phyloP scores from a whole-genome alignment of 495 filamentous ascomycete genomes.

The Podospora fimiseda region DNA sequence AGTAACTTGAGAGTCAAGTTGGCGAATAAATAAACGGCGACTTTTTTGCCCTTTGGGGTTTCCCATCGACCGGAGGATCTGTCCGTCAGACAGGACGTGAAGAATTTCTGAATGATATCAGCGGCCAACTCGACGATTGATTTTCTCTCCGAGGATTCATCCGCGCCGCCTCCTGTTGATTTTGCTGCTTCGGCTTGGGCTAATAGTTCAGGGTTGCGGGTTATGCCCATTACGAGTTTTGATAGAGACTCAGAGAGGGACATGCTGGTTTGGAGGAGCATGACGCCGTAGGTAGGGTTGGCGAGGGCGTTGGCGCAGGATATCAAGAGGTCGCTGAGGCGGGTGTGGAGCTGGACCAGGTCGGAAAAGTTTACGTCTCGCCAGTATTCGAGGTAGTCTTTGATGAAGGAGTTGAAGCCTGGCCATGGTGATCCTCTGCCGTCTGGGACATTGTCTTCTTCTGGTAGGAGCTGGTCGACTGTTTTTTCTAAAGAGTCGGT shows the following conservation, averaged over 20 bases:
- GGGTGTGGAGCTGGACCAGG: conserved; percentile 65
- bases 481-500: conserved; percentile 52
- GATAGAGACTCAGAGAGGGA: conserved; percentile 70
- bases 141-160: conserved; percentile 49
- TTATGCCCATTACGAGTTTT: conserved; percentile 71
- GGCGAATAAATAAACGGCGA: conserved; percentile 83
- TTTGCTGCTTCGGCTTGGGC: conserved; percentile 46
- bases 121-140: conserved; percentile 79
- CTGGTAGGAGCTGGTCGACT: conserved; percentile 51
- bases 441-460: conserved; percentile 41
- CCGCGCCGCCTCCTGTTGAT: conserved; percentile 24
- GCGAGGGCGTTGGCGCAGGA: conserved; percentile 75
- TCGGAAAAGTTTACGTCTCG: conserved; percentile 71
- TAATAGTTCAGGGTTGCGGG: conserved; percentile 65
- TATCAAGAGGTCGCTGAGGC: conserved; percentile 63
- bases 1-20: conserved; percentile 86
- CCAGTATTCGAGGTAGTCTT: conserved; percentile 71
- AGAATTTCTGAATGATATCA: conserved; percentile 81
- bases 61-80: conserved; percentile 54
- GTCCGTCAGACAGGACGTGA: conserved; percentile 85
- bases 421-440: conserved; percentile 60
- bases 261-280: conserved; percentile 72
- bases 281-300: conserved; percentile 66
- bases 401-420: conserved; percentile 68
- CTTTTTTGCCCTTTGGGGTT: conserved; percentile 72